Evolutionary conservation across 495 filamentous ascomycete species (phyloP), one percentile per base, ranked within the genome.

Genomic region (Hypoxylon cercidicola): DNA sequence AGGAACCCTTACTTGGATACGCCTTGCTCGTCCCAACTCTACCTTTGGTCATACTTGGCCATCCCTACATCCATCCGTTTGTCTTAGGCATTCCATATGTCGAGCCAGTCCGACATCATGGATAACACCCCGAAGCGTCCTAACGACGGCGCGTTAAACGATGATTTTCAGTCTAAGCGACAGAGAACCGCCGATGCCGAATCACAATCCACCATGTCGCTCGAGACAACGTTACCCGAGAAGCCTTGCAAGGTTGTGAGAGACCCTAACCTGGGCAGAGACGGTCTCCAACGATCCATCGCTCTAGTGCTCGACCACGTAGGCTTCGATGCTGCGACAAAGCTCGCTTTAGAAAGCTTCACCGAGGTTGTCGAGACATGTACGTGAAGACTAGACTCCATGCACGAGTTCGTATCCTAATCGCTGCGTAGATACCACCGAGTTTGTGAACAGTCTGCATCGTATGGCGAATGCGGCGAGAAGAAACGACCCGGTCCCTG

Each of bases 341-440:
- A 72, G 8, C 77, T 79, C 8, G 79, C 79, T 2, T 59, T 83
- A 41, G 79, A 82, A 62, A 74, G 71, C 56, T 82, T 82, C 21
- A 74, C 75, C 0, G 47, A 68, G 12, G 54, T 69, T 45, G 69
- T 68, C 1, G 79, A 83, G 43, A 72, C 69, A 1, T 83, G 80
- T 82, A 72, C 9, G 71, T 58, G 40, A 15, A 58, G 23, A 28
- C 35, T 11, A 60, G 18, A 25, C n/a, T 19, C 7, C 34, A 28
- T 34, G 10, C 18, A 21, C 11, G 16, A 20, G 18, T 15, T 44
- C 20, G 10, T 6, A 19, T 23, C 15, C 66, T 71, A 50, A 72
- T 51, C 59, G 35, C 37, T n/a, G 10, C 16, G 4, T 46, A 82
- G 80, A 82, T 49, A 51, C 79, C 16, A 39, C 44, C 0, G 70